Conservation (phyloP, 345 rosid genomes). For the Mangifera indica region DNA sequence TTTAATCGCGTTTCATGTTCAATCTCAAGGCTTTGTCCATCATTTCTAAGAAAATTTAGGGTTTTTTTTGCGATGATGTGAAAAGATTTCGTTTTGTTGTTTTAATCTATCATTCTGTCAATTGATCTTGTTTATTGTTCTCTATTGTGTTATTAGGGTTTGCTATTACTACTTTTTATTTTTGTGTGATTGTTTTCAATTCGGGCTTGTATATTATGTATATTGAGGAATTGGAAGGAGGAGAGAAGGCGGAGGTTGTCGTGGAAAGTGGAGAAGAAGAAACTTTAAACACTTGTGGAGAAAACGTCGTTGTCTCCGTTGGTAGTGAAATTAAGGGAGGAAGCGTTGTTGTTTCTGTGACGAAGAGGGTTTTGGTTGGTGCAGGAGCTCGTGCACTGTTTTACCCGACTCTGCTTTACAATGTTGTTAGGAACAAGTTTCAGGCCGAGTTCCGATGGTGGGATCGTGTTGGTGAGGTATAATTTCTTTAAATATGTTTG, state of each 20-base stretch:
- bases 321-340: neutral
- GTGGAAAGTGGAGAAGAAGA: conserved; percentile 25
- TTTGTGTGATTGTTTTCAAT: conserved; percentile 23
- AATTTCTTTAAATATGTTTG: neutral
- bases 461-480: conserved; percentile 89
- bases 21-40: conserved; percentile 30
- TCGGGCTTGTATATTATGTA: conserved; percentile 53
- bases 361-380: conserved; percentile 76
- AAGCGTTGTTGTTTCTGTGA: conserved; percentile 32
- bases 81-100: conserved; percentile 1
- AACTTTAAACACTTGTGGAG: conserved; percentile 3
- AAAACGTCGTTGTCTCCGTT: conserved; percentile 20
- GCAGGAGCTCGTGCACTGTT: conserved; percentile 93
- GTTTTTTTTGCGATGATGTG: conserved; percentile 17
- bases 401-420: conserved; percentile 85
- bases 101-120: neutral
- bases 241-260: conserved; percentile 31
- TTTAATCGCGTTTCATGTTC: conserved; percentile 28
- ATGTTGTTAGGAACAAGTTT: conserved; percentile 86
- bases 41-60: conserved; percentile 30
- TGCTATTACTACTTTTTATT: conserved; percentile 12
- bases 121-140: neutral
- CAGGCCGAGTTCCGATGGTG: conserved; percentile 95
- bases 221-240: conserved; percentile 72
- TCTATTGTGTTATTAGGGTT: conserved; percentile 21